phyloP scores from a whole-genome alignment of 2,329 filamentous ascomycete genomes.

The Lizonia empirigonia region DNA sequence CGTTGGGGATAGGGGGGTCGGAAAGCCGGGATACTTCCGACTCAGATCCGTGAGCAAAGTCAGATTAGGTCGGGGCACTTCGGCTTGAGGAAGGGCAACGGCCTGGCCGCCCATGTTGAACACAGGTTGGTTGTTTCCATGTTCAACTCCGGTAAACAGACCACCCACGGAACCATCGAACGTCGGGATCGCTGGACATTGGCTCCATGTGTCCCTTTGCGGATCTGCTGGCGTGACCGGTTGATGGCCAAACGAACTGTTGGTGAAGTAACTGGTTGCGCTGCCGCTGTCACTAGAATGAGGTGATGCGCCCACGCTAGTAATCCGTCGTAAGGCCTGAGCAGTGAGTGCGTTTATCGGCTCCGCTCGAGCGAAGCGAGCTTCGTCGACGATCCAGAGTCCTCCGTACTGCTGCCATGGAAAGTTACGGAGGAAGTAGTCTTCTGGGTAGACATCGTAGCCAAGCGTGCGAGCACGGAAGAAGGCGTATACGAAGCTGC shows the following conservation, averaged over 20 bases:
- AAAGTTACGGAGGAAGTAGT: conserved; percentile 46
- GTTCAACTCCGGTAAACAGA: not conserved
- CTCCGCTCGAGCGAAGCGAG: conserved; percentile 44
- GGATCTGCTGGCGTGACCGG: conserved; percentile 1
- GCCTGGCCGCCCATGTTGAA: conserved; percentile 28
- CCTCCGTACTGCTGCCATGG: conserved; percentile 48
- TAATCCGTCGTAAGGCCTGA: conserved; percentile 39
- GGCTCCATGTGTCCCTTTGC: not conserved
- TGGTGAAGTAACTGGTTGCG: conserved; percentile 24
- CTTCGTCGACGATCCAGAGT: conserved; percentile 46
- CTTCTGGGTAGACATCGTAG: conserved; percentile 49
- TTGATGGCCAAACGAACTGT: conserved; percentile 18
- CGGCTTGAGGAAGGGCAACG: conserved; percentile 3
- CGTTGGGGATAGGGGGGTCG: conserved; percentile 40
- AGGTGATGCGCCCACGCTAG: conserved; percentile 32
- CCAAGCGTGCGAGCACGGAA: conserved; percentile 46
- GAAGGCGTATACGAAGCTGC: conserved; percentile 47
- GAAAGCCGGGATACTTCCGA: conserved; percentile 42
- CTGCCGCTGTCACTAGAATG: conserved; percentile 20
- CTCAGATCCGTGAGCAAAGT: conserved; percentile 37
- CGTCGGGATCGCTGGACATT: not conserved
- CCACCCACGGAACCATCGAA: conserved; percentile 1
- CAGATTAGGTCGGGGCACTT: conserved; percentile 19
- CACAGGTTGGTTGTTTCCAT: conserved; percentile 7
- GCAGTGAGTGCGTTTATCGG: conserved; percentile 30